These are phyloP conservation scores for Pythium phragmitis DNA, from an alignment of 352 stramenopile species.

Conservation along the genomic window DNA sequence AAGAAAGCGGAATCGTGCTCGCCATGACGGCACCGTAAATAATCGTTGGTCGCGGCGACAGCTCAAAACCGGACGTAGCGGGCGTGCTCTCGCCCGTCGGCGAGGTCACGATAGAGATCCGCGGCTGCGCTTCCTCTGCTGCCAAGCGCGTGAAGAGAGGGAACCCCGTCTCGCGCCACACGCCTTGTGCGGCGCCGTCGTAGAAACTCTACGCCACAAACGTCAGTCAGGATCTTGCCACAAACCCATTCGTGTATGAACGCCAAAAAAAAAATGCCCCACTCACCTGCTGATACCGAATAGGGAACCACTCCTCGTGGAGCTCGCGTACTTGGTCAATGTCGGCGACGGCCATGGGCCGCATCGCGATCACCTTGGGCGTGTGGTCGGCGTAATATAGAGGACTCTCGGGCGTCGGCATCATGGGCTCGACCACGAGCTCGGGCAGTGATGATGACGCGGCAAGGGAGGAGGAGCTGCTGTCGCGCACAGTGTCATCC, in stretches of 20 bases:
- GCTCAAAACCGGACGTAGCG: conserved; percentile 22
- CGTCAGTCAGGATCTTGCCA: neutral
- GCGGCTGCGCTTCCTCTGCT: conserved; percentile 43
- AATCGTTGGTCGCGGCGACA: conserved; percentile 26
- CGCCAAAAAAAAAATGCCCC: neutral
- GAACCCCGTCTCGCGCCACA: conserved; percentile 87
- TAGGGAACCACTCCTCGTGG: conserved; percentile 97
- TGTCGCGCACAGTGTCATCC: conserved; percentile 1
- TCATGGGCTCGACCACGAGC: conserved; percentile 24
- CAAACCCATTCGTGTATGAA: neutral
- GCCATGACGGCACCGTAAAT: conserved; percentile 92
- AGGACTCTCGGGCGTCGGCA: conserved; percentile 12
- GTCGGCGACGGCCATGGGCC: conserved; percentile 75
- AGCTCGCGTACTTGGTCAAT: conserved; percentile 89
- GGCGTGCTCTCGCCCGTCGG: conserved; percentile 14
- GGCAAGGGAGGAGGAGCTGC: neutral
- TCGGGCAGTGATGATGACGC: conserved; percentile 10
- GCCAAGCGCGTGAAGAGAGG: conserved; percentile 90
- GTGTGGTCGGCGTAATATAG: conserved; percentile 21
- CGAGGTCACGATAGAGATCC: neutral
- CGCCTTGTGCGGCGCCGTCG: conserved; percentile 80
- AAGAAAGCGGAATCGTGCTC: conserved; percentile 80
- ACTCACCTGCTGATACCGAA: conserved; percentile 91
- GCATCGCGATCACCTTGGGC: conserved; percentile 60
- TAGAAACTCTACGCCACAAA: conserved; percentile 84